phyloP scores from a whole-genome alignment of 2,329 filamentous ascomycete genomes.

The Epichloe amarillans region DNA sequence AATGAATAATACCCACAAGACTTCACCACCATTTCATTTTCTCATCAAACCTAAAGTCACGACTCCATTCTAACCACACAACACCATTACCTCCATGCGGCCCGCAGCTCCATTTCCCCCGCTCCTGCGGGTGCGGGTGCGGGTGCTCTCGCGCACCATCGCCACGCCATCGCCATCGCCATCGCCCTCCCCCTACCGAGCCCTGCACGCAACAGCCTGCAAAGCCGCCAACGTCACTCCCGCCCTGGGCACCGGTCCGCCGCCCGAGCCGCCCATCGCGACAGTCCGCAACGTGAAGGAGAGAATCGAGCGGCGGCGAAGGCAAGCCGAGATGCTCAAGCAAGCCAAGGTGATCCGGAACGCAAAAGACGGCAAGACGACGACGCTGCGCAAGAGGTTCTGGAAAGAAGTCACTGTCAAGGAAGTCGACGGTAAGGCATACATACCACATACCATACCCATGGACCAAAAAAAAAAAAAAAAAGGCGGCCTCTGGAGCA shows the following conservation, averaged over 20 bases:
- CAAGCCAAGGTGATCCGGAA: slow-evolving; percentile 34
- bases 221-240: slow-evolving; percentile 35
- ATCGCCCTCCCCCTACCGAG: slow-evolving; percentile 7
- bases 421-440: slow-evolving; percentile 46
- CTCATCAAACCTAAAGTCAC: too few species aligned
- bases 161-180: slow-evolving; percentile 4
- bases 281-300: slow-evolving; percentile 25
- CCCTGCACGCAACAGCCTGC: slow-evolving; percentile 20
- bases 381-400: slow-evolving; percentile 56
- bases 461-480: neutral
- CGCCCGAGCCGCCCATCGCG: slow-evolving; percentile 40
- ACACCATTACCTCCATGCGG: slow-evolving; percentile 23
- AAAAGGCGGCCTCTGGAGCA: neutral
- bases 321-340: slow-evolving; percentile 42
- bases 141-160: slow-evolving; percentile 17
- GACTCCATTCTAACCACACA: too few species aligned
- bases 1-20: too few species aligned
- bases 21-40: too few species aligned
- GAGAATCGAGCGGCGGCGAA: slow-evolving; percentile 36
- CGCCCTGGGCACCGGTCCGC: slow-evolving; percentile 43
- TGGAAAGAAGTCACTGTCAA: slow-evolving; percentile 74
- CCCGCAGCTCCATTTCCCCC: slow-evolving; percentile 23
- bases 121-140: slow-evolving; percentile 23
- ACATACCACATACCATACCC: too few species aligned
- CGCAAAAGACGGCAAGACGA: slow-evolving; percentile 22